Conservation (phyloP, 1,139 yeast species). For the Casaregolazyma suthepensis region DNA sequence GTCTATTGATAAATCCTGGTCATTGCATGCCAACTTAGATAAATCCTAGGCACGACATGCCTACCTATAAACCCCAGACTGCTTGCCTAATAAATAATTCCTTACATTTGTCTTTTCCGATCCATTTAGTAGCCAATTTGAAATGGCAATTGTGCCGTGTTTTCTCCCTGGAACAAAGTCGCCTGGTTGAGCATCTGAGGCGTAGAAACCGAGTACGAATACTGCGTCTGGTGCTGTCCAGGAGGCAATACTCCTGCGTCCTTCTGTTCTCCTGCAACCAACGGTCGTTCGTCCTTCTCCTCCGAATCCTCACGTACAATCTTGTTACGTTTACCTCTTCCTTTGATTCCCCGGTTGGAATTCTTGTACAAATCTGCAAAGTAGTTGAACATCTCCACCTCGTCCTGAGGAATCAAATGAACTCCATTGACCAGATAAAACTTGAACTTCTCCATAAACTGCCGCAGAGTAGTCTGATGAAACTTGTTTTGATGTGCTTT, state of each 20-base stretch:
- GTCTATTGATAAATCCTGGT: no score
- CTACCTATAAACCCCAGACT: no score
- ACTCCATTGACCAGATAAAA: constrained; percentile 19
- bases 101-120: background rate
- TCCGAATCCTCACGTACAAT: constrained; percentile 13
- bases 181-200: constrained; percentile 16
- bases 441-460: constrained; percentile 45
- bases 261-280: constrained; percentile 4
- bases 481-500: constrained; percentile 91
- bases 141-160: constrained; percentile 15
- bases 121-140: constrained; percentile 20
- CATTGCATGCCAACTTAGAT: no score
- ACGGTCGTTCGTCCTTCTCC: constrained; percentile 1
- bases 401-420: constrained; percentile 49
- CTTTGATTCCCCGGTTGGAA: constrained; percentile 84
- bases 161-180: constrained; percentile 17
- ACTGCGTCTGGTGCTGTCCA: constrained; percentile 9
- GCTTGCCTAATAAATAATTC: background rate
- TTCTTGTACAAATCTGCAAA: constrained; percentile 79
- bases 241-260: background rate
- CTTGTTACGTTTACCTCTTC: constrained; percentile 61
- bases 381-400: constrained; percentile 63
- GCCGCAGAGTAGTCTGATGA: constrained; percentile 64
- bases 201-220: constrained; percentile 11
- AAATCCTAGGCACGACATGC: no score